phyloP scores from a whole-genome alignment of 2,329 filamentous ascomycete genomes.

The Salinomyces thailandicus region DNA sequence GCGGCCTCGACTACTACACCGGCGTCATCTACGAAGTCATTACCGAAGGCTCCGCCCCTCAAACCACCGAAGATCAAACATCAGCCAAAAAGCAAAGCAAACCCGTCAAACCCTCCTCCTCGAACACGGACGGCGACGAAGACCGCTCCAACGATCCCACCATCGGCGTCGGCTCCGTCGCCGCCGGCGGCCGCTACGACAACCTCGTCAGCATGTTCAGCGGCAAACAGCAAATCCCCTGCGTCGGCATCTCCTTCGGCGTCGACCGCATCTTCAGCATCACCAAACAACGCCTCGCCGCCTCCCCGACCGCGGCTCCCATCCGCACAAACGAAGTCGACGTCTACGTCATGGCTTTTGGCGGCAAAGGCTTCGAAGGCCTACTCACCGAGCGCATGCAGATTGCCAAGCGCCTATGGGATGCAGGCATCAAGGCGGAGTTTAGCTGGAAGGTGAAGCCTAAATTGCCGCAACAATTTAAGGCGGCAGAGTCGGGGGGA shows the following conservation, averaged over 20 bases:
- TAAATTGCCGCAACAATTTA: constrained; percentile 81
- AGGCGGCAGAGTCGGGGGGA: constrained; percentile 67
- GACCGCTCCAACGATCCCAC: constrained; percentile 71
- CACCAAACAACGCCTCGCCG: constrained; percentile 64
- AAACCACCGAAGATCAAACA: constrained; percentile 32
- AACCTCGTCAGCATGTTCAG: constrained; percentile 91
- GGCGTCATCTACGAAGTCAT: constrained; percentile 85
- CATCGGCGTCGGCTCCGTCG: constrained; percentile 75
- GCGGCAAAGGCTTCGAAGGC: constrained; percentile 72
- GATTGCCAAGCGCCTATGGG: constrained; percentile 67
- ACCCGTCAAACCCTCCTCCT: constrained; percentile 31
- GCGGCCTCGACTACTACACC: constrained; percentile 88
- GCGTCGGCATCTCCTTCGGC: constrained; percentile 84
- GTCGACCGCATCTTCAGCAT: constrained; percentile 94
- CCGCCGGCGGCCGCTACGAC: constrained; percentile 85
- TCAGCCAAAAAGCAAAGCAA: constrained; percentile 41
- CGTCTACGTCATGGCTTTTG: constrained; percentile 91
- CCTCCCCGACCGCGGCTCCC: constrained; percentile 43
- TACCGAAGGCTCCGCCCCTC: constrained; percentile 63
- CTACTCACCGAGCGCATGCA: constrained; percentile 75
- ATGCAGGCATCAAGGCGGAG: constrained; percentile 82
- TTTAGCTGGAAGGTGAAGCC: constrained; percentile 86
- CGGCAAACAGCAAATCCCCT: constrained; percentile 66
- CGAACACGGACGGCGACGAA: constrained; percentile 37
- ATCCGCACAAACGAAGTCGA: constrained; percentile 67